Evolutionary conservation across 2,329 filamentous ascomycete genomes (phyloP).

Genomic region (Emmonsiellopsis sp.): DNA sequence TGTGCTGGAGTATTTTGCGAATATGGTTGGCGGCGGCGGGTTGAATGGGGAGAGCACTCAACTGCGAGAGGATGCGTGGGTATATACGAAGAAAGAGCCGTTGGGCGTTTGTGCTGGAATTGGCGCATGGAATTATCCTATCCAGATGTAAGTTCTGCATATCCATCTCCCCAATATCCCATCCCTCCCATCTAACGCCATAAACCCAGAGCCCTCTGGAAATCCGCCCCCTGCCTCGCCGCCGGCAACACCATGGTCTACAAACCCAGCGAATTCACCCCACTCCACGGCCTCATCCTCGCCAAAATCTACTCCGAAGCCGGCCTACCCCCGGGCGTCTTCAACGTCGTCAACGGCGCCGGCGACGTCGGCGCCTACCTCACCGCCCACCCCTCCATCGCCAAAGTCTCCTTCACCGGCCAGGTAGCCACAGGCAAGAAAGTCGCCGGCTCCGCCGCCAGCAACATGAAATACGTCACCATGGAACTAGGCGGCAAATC

Average conservation of each 20-base stretch:
- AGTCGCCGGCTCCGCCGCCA: constrained; percentile 65
- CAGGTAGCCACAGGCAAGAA: constrained; percentile 76
- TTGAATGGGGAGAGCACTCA: constrained; percentile 71
- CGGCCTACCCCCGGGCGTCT: constrained; percentile 70
- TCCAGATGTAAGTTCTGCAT: constrained; percentile 55
- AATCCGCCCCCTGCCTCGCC: constrained; percentile 74
- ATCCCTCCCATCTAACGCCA: background rate
- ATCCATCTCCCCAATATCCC: background rate
- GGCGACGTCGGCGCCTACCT: constrained; percentile 69
- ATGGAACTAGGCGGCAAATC: constrained; percentile 90
- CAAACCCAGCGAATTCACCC: constrained; percentile 81
- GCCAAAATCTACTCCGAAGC: constrained; percentile 70
- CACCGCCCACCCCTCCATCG: constrained; percentile 60
- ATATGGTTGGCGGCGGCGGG: constrained; percentile 65
- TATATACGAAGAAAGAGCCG: constrained; percentile 73
- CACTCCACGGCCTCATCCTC: constrained; percentile 67
- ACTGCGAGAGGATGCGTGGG: constrained; percentile 65
- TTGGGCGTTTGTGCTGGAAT: constrained; percentile 79
- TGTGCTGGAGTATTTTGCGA: constrained; percentile 78
- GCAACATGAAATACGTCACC: constrained; percentile 79
- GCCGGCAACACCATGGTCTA: constrained; percentile 87
- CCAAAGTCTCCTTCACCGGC: constrained; percentile 84
- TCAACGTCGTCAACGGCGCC: constrained; percentile 76
- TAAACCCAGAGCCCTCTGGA: constrained; percentile 59
- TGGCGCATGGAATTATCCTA: constrained; percentile 86